Percentiles rank a stretch among this genome's conserved stretches.
phyloP scores from a whole-genome alignment of 768 basidiomycete genomes.

The Tylopilus sp. region DNA sequence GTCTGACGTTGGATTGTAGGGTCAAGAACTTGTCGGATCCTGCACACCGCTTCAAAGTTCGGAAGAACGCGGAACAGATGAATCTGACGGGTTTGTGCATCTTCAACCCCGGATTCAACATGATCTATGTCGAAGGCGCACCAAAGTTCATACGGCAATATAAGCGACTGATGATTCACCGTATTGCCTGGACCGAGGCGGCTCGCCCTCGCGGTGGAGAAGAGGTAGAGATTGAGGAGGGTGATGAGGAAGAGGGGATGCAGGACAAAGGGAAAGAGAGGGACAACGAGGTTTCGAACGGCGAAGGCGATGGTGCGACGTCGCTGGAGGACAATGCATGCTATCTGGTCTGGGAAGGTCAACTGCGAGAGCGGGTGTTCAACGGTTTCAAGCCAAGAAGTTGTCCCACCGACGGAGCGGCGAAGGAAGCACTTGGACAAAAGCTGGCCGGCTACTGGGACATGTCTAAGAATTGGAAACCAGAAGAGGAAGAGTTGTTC shows the following conservation, averaged over 20 bases:
- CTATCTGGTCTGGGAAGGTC: conserved; percentile 91
- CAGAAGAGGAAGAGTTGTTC: conserved; percentile 74
- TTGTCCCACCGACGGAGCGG: conserved; percentile 80
- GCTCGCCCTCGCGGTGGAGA: conserved; percentile 74
- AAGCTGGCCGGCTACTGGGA: conserved; percentile 94
- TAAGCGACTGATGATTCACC: conserved; percentile 78
- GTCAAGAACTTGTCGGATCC: conserved; percentile 88
- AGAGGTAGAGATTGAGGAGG: conserved; percentile 64
- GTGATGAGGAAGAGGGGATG: conserved; percentile 40
- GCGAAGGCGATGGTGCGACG: conserved; percentile 13
- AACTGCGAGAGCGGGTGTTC: conserved; percentile 78
- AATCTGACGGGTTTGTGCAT: conserved; percentile 86
- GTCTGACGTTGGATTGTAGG: conserved; percentile 38
- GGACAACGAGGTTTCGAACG: conserved; percentile 27
- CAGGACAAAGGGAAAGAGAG: conserved; percentile 30
- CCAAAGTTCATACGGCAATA: conserved; percentile 83
- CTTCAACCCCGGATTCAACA: conserved; percentile 83
- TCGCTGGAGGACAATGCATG: conserved; percentile 88
- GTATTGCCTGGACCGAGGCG: conserved; percentile 92
- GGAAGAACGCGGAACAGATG: conserved; percentile 93
- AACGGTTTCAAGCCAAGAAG: conserved; percentile 74
- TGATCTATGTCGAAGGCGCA: conserved; percentile 94
- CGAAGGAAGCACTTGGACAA: conserved; percentile 81
- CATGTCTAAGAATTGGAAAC: conserved; percentile 86
- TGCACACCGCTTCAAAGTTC: conserved; percentile 92